These are phyloP conservation scores for Cercospora brassicicola DNA, from an alignment of 2,329 filamentous ascomycete genomes.

Conservation along the genomic window DNA sequence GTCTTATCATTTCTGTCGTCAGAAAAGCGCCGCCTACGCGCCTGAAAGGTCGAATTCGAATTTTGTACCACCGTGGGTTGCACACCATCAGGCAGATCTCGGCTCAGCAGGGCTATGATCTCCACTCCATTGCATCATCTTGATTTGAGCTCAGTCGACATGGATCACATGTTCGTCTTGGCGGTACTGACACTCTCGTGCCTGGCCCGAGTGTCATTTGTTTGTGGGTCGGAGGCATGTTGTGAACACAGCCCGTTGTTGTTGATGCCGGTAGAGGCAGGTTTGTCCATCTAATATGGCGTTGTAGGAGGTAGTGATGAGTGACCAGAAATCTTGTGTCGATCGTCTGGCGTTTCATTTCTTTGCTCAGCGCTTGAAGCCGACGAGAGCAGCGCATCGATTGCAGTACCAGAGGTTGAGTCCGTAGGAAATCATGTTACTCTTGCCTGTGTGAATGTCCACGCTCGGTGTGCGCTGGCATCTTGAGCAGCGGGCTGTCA, in stretches of 20 bases:
- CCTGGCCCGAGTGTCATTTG: neutral
- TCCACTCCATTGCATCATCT: neutral
- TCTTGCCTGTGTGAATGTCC: conserved; percentile 37
- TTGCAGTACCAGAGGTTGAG: conserved; percentile 43
- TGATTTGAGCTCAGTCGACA: neutral
- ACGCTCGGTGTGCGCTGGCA: conserved; percentile 40
- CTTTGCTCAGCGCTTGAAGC: conserved; percentile 34
- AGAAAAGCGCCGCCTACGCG: neutral
- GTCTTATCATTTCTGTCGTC: neutral
- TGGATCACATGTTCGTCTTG: neutral
- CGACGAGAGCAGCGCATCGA: conserved; percentile 41
- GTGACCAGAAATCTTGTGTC: neutral
- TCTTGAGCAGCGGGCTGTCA: conserved; percentile 39
- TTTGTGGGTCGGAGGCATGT: neutral
- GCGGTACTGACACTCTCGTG: neutral
- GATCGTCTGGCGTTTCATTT: neutral
- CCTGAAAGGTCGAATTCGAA: neutral
- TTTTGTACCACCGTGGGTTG: neutral
- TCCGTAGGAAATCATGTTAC: conserved; percentile 42
- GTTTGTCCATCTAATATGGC: neutral
- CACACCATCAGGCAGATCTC: neutral
- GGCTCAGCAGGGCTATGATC: neutral
- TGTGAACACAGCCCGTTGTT: neutral
- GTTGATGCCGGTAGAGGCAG: neutral
- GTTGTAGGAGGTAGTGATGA: neutral